Base-by-base conservation (phyloP, 2,329 filamentous ascomycete genomes). In the Chalaropsis ovoidea region DNA sequence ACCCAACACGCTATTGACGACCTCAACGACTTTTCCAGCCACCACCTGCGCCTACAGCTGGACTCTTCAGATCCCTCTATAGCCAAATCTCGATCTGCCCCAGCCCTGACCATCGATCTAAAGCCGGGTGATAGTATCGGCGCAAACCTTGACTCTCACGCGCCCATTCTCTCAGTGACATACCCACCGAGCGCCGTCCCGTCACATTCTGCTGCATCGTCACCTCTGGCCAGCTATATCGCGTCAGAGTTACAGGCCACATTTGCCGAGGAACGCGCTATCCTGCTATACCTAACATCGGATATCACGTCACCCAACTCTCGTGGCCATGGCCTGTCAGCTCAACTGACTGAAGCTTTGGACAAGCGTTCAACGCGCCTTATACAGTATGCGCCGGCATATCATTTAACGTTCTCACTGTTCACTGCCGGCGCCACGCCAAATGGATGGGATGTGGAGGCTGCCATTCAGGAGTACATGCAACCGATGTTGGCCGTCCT, bases 391-490 rank as follows among this genome's bases (percentile, higher is more conserved):
- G 88, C 94, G 3, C 86, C 92, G 15, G 95, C 90, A 0, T 99
- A 97, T 73, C 94, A 99, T 73, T 79, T 99, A 35, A 96, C 92
- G 0, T 96, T 99, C 72, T 99, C 94, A 0, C 80, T 99, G 2
- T 97, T 99, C 73, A 94, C 90, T 0, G 87, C 88, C 13, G 86
- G 86, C 1, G 82, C 87, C 0, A 75, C 79, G 0, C 94, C 94
- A 1, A 95, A 88, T 41, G 88, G 87, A 10, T 99, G 94, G 94
- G 90, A 95, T 63, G 90, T 97, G 62, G 88, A 96, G 69, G 76
- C 82, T 43, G 91, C 93, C 0, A 81, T 97, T 10, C 81, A 86
- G 27, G 82, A 89, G 69, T 93, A 95, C 74, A 85, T 99, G 74
- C 79, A 83, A 64, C 93, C 94, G 0, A 81, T 97, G 60, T 80